Conservation (phyloP, 2,329 filamentous ascomycete species). For the Rutstroemia sp. region DNA sequence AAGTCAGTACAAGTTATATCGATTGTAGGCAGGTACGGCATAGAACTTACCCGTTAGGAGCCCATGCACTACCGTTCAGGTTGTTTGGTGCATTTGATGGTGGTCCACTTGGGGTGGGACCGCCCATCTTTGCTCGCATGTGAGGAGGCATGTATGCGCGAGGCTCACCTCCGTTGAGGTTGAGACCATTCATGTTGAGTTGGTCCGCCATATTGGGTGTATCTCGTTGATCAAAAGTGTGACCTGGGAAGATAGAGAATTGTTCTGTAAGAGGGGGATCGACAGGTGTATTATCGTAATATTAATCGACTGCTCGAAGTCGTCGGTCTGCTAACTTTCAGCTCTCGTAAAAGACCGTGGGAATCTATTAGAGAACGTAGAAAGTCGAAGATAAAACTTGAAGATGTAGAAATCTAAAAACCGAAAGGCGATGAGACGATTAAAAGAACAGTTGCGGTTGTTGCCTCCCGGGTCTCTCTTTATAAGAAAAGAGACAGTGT, state of each 20-base stretch:
- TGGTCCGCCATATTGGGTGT: conserved; percentile 66
- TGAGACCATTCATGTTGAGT: conserved; percentile 74
- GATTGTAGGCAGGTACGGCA: not conserved
- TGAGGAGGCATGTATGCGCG: conserved; percentile 84
- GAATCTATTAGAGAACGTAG: conserved; percentile 15
- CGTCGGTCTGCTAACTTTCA: conserved; percentile 9
- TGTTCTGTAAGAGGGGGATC: not conserved
- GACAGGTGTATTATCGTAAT: conserved; percentile 11
- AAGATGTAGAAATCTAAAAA: conserved; percentile 22
- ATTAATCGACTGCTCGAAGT: not conserved
- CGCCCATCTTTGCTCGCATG: conserved; percentile 55
- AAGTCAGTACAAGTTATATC: conserved; percentile 12
- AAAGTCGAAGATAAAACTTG: conserved; percentile 15
- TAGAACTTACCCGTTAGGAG: conserved; percentile 41
- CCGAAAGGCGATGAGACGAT: conserved; percentile 28
- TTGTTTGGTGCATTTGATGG: conserved; percentile 23
- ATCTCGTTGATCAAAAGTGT: conserved; percentile 1
- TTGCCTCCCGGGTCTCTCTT: not conserved
- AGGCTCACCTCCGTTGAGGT: conserved; percentile 46
- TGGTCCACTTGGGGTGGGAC: conserved; percentile 17
- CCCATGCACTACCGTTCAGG: conserved; percentile 58
- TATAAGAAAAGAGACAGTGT: not conserved
- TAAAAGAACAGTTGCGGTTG: conserved; percentile 13
- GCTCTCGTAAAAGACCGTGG: conserved; percentile 21
- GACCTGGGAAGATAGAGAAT: conserved; percentile 11